Evolutionary conservation across 2,329 filamentous ascomycete species (phyloP).

Genomic region (Emergomyces africanus): DNA sequence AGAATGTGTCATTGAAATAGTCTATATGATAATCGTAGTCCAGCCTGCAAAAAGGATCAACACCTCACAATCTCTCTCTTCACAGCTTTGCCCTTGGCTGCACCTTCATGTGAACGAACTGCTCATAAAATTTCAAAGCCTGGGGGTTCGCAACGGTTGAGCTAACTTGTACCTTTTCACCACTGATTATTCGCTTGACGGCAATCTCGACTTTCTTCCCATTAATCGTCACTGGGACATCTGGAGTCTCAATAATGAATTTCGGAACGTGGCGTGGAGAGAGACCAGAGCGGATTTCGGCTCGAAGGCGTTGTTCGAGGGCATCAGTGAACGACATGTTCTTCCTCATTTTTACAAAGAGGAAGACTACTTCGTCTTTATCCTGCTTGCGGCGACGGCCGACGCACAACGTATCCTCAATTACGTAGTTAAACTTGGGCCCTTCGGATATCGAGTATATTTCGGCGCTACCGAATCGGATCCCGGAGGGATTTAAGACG

Average conservation of each 20-base stretch:
- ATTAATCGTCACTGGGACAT: conserved; percentile 35
- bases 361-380: conserved; percentile 27
- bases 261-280: conserved; percentile 30
- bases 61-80: conserved; percentile 5
- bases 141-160: conserved; percentile 30
- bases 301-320: conserved; percentile 10
- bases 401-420: conserved; percentile 29
- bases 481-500: conserved; percentile 36
- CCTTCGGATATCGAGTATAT: conserved; percentile 38
- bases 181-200: conserved; percentile 31
- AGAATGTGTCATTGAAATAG: not conserved
- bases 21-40: not conserved
- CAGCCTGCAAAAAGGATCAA: not conserved
- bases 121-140: conserved; percentile 22
- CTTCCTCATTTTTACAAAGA: conserved; percentile 27
- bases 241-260: conserved; percentile 26
- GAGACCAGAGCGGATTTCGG: conserved; percentile 15
- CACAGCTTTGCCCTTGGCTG: conserved; percentile 10
- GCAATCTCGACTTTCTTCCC: conserved; percentile 36
- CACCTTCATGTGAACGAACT: conserved; percentile 13
- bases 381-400: conserved; percentile 25
- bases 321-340: conserved; percentile 13
- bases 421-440: conserved; percentile 22
- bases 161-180: conserved; percentile 25
- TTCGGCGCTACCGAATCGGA: conserved; percentile 36